Conservation (phyloP, 2,329 filamentous ascomycete genomes). For the Penicillium paneum region DNA sequence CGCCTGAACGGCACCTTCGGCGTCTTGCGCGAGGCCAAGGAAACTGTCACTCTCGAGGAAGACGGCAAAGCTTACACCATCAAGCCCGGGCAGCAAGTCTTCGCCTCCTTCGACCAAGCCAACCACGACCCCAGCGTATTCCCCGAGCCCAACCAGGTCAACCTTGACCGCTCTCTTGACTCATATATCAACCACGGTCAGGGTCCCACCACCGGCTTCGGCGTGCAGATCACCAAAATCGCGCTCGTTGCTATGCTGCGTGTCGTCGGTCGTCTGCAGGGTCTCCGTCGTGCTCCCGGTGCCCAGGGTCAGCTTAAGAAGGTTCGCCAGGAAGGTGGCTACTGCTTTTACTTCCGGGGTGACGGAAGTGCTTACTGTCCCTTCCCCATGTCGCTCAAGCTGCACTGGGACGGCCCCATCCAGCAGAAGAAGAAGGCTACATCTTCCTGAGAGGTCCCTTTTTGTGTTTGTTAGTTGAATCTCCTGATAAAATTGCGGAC, state of each 20-base stretch:
- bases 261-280: constrained; percentile 59
- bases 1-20: constrained; percentile 64
- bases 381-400: constrained; percentile 49
- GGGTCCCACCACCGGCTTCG: constrained; percentile 62
- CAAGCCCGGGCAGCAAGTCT: constrained; percentile 58
- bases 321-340: constrained; percentile 54
- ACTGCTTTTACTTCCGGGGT: constrained; percentile 62
- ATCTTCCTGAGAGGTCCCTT: background rate
- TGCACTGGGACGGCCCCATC: constrained; percentile 43
- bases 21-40: constrained; percentile 56
- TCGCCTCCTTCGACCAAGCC: constrained; percentile 59
- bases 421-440: constrained; percentile 17
- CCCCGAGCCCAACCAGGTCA: constrained; percentile 59
- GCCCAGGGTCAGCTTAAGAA: constrained; percentile 66
- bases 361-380: constrained; percentile 59
- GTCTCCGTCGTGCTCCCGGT: constrained; percentile 60
- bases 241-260: constrained; percentile 68
- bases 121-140: constrained; percentile 58
- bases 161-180: constrained; percentile 61
- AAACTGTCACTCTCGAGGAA: constrained; percentile 52
- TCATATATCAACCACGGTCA: constrained; percentile 63
- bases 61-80: constrained; percentile 50
- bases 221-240: constrained; percentile 57
- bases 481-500: background rate
- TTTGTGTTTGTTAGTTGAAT: background rate